These are phyloP conservation scores for Aspergillus sp. DNA, from an alignment of 2,329 filamentous ascomycete genomes.

Conservation along the genomic window DNA sequence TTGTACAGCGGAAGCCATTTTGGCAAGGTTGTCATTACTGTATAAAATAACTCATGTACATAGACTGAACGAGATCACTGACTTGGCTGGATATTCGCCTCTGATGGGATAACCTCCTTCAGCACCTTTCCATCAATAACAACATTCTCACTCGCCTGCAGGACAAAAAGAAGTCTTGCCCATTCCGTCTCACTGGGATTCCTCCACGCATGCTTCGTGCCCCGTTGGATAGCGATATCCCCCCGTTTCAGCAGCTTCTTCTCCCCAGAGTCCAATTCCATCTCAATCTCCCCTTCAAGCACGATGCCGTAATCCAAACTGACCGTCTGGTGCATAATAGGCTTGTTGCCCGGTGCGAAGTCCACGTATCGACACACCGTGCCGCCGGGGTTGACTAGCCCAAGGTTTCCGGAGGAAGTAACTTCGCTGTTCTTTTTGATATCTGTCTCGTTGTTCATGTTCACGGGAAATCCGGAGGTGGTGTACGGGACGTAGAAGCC, in stretches of 20 bases:
- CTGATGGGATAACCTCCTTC: slow-evolving; percentile 19
- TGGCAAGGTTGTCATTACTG: slow-evolving; percentile 50
- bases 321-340: slow-evolving; percentile 49
- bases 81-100: background rate
- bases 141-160: slow-evolving; percentile 22
- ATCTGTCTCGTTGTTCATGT: slow-evolving; percentile 32
- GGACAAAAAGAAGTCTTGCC: slow-evolving; percentile 40
- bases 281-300: slow-evolving; percentile 48
- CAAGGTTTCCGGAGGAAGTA: slow-evolving; percentile 19
- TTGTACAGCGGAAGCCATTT: slow-evolving; percentile 48
- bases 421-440: slow-evolving; percentile 25
- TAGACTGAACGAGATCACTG: background rate
- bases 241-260: slow-evolving; percentile 42
- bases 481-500: slow-evolving; percentile 38
- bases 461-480: slow-evolving; percentile 30
- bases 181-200: slow-evolving; percentile 44
- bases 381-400: slow-evolving; percentile 34
- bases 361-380: slow-evolving; percentile 44
- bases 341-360: slow-evolving; percentile 39
- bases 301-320: slow-evolving; percentile 52
- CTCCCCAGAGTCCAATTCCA: slow-evolving; percentile 49
- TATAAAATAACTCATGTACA: slow-evolving; percentile 15
- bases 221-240: slow-evolving; percentile 52
- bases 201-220: slow-evolving; percentile 50
- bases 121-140: slow-evolving; percentile 14